These are phyloP conservation scores for Zasmidium angulare DNA, from an alignment of 2,329 filamentous ascomycete genomes.

Conservation along the genomic window DNA sequence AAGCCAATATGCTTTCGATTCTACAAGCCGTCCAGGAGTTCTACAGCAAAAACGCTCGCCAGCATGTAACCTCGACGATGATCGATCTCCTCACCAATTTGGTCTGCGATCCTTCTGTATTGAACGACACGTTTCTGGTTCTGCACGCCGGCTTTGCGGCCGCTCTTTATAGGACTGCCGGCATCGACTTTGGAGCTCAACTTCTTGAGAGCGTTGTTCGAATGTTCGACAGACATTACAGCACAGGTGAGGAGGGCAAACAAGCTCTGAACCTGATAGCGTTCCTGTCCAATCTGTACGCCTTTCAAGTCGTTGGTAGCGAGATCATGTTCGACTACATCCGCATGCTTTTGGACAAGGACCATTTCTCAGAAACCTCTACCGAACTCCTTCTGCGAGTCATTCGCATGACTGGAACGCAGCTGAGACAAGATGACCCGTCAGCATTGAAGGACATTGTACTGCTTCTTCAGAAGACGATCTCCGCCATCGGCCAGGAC, in stretches of 20 bases:
- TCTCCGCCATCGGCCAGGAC: conserved; percentile 61
- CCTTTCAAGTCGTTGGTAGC: conserved; percentile 82
- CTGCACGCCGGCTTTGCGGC: conserved; percentile 87
- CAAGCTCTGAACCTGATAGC: conserved; percentile 75
- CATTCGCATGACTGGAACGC: conserved; percentile 75
- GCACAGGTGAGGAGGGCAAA: conserved; percentile 50
- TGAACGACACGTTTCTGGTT: conserved; percentile 87
- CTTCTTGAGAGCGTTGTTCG: conserved; percentile 76
- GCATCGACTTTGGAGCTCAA: conserved; percentile 85
- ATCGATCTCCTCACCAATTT: conserved; percentile 76
- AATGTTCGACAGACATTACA: conserved; percentile 60
- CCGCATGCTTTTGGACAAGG: conserved; percentile 66
- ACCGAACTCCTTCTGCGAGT: conserved; percentile 85
- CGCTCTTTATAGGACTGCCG: conserved; percentile 81
- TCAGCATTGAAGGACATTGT: conserved; percentile 87
- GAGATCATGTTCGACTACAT: conserved; percentile 90
- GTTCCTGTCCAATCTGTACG: conserved; percentile 83
- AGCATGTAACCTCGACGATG: conserved; percentile 79
- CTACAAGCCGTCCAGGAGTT: conserved; percentile 77
- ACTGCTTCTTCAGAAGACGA: conserved; percentile 69
- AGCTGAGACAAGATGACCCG: conserved; percentile 85
- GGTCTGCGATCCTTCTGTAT: conserved; percentile 71
- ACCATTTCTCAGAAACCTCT: conserved; percentile 75
- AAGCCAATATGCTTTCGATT: conserved; percentile 84
- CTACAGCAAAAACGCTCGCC: conserved; percentile 81